phyloP scores from a whole-genome alignment of 169 alveolate genomes.

The Plasmodium knowlesi region DNA sequence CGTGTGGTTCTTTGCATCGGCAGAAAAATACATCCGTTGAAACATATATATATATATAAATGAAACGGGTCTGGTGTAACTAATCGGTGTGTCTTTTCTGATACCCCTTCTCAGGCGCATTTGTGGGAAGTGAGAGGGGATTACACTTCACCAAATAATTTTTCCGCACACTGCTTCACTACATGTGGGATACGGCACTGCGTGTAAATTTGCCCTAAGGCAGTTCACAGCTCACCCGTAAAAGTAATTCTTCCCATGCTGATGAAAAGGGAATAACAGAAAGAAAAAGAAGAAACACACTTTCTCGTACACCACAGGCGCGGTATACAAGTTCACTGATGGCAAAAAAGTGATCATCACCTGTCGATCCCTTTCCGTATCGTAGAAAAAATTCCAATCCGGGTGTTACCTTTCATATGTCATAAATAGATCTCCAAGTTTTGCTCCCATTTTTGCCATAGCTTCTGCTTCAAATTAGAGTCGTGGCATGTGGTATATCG shows the following conservation, averaged over 20 bases:
- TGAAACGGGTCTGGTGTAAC: neutral
- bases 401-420: neutral
- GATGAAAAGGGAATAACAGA: neutral
- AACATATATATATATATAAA: neutral
- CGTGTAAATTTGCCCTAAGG: neutral
- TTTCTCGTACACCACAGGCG: neutral
- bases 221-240: neutral
- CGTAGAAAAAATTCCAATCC: neutral
- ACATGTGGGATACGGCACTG: neutral
- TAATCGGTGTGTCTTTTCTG: constrained; percentile 2
- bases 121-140: neutral
- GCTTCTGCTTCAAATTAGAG: neutral
- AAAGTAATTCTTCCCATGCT: neutral
- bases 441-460: neutral
- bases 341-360: neutral
- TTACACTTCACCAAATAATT: neutral
- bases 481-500: neutral
- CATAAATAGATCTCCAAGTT: neutral
- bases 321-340: neutral
- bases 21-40: neutral
- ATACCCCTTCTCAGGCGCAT: neutral
- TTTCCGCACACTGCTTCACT: neutral
- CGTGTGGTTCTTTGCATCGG: neutral
- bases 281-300: neutral
- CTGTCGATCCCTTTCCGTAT: neutral